phyloP scores from a whole-genome alignment of 2,329 filamentous ascomycete species.

The Calonectria naviculata region DNA sequence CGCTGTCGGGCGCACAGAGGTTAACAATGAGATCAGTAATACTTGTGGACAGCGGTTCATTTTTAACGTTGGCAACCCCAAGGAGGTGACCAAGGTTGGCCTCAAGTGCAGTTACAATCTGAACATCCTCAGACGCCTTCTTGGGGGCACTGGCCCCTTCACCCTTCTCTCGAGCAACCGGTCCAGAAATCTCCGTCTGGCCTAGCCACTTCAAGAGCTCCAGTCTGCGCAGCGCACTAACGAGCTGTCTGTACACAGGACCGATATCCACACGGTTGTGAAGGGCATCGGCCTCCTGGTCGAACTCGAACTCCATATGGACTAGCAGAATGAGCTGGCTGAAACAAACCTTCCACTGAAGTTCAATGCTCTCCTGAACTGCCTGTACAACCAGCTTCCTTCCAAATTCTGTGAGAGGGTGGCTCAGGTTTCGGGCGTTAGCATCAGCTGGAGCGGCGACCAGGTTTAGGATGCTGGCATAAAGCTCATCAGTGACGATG shows the following conservation, averaged over 20 bases:
- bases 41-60: constrained; percentile 65
- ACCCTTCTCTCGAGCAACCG: constrained; percentile 54
- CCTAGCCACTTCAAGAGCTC: constrained; percentile 80
- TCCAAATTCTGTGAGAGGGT: constrained; percentile 79
- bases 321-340: constrained; percentile 86
- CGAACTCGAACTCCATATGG: constrained; percentile 87
- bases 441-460: constrained; percentile 58
- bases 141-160: constrained; percentile 47
- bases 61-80: constrained; percentile 63
- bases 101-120: constrained; percentile 68
- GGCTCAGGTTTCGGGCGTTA: constrained; percentile 57
- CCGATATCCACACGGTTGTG: constrained; percentile 73
- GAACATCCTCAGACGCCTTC: constrained; percentile 57
- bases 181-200: constrained; percentile 66
- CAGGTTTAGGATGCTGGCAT: constrained; percentile 60
- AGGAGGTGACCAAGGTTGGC: constrained; percentile 72
- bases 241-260: constrained; percentile 74
- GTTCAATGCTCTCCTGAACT: constrained; percentile 80
- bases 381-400: constrained; percentile 79
- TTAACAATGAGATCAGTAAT: constrained; percentile 76
- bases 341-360: constrained; percentile 80
- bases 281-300: constrained; percentile 75
- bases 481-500: constrained; percentile 66
- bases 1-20: constrained; percentile 72
- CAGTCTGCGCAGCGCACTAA: constrained; percentile 77